Evolutionary conservation across 306 rosid species (phyloP), one percentile per base, ranked within the genome.

Genomic region (Sophora flavescens): DNA sequence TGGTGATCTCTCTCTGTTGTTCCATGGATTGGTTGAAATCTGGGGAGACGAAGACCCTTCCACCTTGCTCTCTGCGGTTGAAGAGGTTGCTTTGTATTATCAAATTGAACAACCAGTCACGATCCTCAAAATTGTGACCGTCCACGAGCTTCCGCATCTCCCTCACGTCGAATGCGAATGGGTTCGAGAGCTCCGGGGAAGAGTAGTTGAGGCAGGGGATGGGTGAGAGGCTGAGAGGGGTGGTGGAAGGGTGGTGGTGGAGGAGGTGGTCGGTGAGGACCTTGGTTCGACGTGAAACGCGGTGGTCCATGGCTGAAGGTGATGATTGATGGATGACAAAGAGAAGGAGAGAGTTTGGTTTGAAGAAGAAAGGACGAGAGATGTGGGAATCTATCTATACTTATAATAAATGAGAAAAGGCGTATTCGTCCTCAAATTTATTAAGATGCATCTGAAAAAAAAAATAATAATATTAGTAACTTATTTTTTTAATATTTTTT

Each of bases 11-110:
- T 14, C 96, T 75, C 77, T 90, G 98, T 69, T 87, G 98, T 77
- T 94, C 91, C 96, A 90, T 94, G 4, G 91, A 69, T 38, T 89
- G 95, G 83, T 94, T 94, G 67, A 77, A 93, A 82, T 94, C 95
- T 4, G 94, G 90, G 39, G 81, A 82, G 3, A 94, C 87, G 30
- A 91, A 94, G 4, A 90, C 85, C 6, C 89, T 75, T 0, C 89
- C 93, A 0, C 80, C 92, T 42, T 61, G 80, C n/a, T 62, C 63
- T 2, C 68, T 45, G 0, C 91, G 97, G 75, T 88, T 87, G 77
- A 94, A 94, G 36, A 90, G 90, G 1, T 68, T 68, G 91, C 92
- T 92, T 84, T 89, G 97, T 1, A 58, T 45, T 9, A 94, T 85
- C 4, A 92, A 30, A 0, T 93, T 86, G 61, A 79, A 94, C 4